These are phyloP conservation scores for Coix lacrymajobi DNA, from an alignment of 176 grass and related monocot genomes.

Conservation along the genomic window DNA sequence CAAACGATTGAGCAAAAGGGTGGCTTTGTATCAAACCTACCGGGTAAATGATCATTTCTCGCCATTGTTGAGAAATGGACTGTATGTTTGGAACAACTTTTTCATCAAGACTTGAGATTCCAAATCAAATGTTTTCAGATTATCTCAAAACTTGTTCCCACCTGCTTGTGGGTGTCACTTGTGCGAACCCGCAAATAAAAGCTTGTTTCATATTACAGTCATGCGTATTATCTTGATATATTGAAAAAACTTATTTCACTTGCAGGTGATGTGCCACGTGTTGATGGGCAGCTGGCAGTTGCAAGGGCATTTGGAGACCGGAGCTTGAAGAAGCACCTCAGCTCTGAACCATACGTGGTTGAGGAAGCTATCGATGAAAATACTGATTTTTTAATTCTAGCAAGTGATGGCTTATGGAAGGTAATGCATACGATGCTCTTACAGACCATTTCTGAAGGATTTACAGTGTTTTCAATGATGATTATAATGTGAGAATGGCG, in stretches of 20 bases:
- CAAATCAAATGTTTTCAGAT: not conserved
- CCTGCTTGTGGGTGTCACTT: not conserved
- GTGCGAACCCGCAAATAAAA: not conserved
- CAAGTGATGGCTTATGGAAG: constrained; percentile 99
- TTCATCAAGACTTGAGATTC: not conserved
- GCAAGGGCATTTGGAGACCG: constrained; percentile 91
- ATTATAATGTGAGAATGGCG: not conserved
- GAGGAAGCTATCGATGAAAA: constrained; percentile 54
- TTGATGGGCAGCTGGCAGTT: constrained; percentile 94
- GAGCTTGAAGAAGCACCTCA: constrained; percentile 92
- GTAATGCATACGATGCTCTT: constrained; percentile 38
- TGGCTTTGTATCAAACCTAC: constrained; percentile 91
- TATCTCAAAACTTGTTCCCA: not conserved
- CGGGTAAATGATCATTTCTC: constrained; percentile 45
- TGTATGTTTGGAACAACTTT: not conserved
- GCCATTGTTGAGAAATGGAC: not conserved
- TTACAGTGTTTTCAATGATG: not conserved
- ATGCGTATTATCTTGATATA: not conserved
- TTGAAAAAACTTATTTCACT: constrained; percentile 2
- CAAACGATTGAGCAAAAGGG: constrained; percentile 72
- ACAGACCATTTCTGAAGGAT: not conserved
- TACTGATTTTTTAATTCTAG: constrained; percentile 79
- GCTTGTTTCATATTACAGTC: not conserved
- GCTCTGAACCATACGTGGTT: constrained; percentile 67
- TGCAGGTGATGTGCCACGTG: constrained; percentile 93